Evolutionary conservation across 106 monocot genomes (phyloP).

Genomic region (Allium cepa): DNA sequence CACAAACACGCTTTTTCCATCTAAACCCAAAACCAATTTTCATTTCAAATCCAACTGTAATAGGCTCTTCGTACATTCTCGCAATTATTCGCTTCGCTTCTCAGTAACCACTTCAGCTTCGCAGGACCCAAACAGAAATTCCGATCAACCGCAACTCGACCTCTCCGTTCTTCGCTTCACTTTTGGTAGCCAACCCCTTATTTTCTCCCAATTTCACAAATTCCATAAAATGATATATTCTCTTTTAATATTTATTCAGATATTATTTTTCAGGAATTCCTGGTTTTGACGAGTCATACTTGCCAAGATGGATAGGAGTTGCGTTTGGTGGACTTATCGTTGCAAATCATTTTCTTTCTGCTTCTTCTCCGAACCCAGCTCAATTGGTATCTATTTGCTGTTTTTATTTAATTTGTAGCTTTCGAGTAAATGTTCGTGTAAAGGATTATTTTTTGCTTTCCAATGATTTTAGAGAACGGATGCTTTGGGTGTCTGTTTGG

Average conservation of each 20-base stretch:
- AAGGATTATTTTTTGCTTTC: not conserved
- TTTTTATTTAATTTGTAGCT: not conserved
- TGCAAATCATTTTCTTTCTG: slow-evolving; percentile 57
- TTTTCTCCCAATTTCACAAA: not conserved
- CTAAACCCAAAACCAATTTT: not conserved
- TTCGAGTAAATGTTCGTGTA: not conserved
- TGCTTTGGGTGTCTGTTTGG: slow-evolving; percentile 62
- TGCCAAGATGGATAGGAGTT: slow-evolving; percentile 47
- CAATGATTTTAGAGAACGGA: slow-evolving; percentile 56
- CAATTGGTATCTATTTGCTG: slow-evolving; percentile 33
- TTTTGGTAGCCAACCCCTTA: slow-evolving; percentile 28
- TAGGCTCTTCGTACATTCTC: not conserved
- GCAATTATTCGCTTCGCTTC: not conserved
- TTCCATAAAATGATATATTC: not conserved
- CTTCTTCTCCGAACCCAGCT: slow-evolving; percentile 40
- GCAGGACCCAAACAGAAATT: not conserved
- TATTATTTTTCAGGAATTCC: slow-evolving; percentile 49
- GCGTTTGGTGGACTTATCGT: slow-evolving; percentile 43
- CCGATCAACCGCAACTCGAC: slow-evolving; percentile 42
- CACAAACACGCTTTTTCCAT: not conserved
- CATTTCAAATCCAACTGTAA: not conserved
- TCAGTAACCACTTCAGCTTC: not conserved
- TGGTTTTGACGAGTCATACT: slow-evolving; percentile 72
- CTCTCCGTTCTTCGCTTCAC: slow-evolving; percentile 95
- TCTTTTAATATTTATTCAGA: not conserved